Evolutionary conservation across 345 rosid genomes (phyloP), one percentile per base, ranked within the genome.

Genomic region (Arabidopsis arenosa): DNA sequence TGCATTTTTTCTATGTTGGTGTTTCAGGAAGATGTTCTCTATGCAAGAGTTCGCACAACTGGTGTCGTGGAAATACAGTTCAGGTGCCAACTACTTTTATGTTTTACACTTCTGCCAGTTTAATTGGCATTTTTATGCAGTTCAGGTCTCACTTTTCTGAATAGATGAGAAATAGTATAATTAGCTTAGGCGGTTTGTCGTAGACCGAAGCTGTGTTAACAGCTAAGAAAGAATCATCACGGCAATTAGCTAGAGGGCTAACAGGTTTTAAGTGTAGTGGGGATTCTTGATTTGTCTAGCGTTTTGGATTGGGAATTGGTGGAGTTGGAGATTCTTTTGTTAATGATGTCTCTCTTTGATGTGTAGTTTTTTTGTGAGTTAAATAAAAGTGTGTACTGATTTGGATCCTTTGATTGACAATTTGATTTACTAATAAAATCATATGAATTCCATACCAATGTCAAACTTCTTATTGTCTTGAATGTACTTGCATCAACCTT

Each of bases 51-150:
- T 72, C 97, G 99, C 61, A 96, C 99, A 35, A 90, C 97, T 60
- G 98, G 99, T 73, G 97, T 96, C 9, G 97, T 96, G 52, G 97
- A 93, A 85, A 92, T 96, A 79, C 98, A 96, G 79, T 96, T 96
- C 94, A 93, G 99, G 99, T 96, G 82, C 84, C 70, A 59, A 64
- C 35, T 45, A 35, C 53, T n/a, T 23, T 10, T 9, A 18, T 55
- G 28, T 41, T 41, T 45, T 55, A 30, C 23, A 13, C 30, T 41
- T 54, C 11, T 55, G 9, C 6, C n/a, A 75, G 18, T 44, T 74
- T n/a, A 10, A 33, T 11, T 32, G 43, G 48, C 45, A 47, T 10
- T 21, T 30, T 5, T 33, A 13, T 56, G 23, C 66, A 43, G 28
- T 18, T 54, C 23, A 71, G 39, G 33, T 47, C n/a, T 35, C 30